phyloP scores from a whole-genome alignment of 768 basidiomycete species.

The Pulveroboletus frians region DNA sequence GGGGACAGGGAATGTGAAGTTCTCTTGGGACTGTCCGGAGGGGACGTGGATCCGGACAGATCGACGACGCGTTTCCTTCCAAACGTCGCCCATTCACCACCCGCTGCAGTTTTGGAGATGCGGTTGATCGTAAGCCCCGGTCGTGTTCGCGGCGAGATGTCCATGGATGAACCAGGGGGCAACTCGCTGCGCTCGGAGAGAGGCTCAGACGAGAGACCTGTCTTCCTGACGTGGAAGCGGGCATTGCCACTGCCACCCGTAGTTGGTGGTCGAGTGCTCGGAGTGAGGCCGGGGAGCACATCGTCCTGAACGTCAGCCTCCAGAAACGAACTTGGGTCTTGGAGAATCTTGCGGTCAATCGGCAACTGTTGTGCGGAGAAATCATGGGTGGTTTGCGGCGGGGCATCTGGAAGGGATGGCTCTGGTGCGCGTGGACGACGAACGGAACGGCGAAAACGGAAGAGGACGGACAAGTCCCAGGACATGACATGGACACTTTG shows the following conservation, averaged over 20 bases:
- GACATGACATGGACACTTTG: slow-evolving; percentile 17
- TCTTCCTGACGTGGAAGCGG: slow-evolving; percentile 4
- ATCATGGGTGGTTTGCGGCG: background rate
- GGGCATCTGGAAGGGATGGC: slow-evolving; percentile 7
- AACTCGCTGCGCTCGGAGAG: background rate
- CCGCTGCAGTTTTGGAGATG: slow-evolving; percentile 15
- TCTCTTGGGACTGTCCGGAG: slow-evolving; percentile 9
- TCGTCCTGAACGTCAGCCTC: slow-evolving; percentile 11
- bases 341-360: slow-evolving; percentile 27
- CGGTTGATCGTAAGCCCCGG: slow-evolving; percentile 11
- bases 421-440: slow-evolving; percentile 19
- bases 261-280: slow-evolving; percentile 23
- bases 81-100: slow-evolving; percentile 35
- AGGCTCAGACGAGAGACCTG: background rate
- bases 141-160: slow-evolving; percentile 11
- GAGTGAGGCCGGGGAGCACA: slow-evolving; percentile 23
- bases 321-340: slow-evolving; percentile 28
- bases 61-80: slow-evolving; percentile 23
- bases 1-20: slow-evolving; percentile 20
- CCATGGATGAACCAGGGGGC: background rate
- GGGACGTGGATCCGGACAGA: slow-evolving; percentile 10
- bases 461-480: slow-evolving; percentile 29
- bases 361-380: slow-evolving; percentile 1
- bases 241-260: slow-evolving; percentile 1
- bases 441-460: slow-evolving; percentile 29